Percentiles rank a stretch among this genome's conserved stretches.
phyloP scores from a whole-genome alignment of 345 rosid species.

The Gossypium australe region DNA sequence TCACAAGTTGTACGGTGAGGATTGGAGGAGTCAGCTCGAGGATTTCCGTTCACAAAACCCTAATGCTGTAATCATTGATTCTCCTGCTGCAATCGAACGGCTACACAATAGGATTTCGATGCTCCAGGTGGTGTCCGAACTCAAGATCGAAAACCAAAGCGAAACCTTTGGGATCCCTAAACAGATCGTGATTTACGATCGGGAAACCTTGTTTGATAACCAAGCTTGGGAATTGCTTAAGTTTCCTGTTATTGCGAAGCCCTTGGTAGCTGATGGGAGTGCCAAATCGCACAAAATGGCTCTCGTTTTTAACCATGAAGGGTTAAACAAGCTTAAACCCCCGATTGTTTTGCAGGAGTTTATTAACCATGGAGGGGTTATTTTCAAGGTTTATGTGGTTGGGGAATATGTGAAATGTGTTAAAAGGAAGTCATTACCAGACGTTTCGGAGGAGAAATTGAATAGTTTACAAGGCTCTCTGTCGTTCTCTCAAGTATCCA shows the following conservation, averaged over 20 bases:
- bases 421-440: conserved; percentile 55
- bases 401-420: conserved; percentile 54
- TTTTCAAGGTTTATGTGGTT: conserved; percentile 57
- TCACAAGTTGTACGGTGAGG: conserved; percentile 52
- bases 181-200: conserved; percentile 51
- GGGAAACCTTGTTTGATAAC: conserved; percentile 34
- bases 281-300: conserved; percentile 56
- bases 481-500: conserved; percentile 56
- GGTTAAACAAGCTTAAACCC: conserved; percentile 41
- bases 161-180: conserved; percentile 48
- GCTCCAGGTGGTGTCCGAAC: conserved; percentile 49
- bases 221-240: conserved; percentile 35
- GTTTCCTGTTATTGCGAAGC: conserved; percentile 64
- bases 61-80: conserved; percentile 35
- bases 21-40: conserved; percentile 39
- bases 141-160: conserved; percentile 27
- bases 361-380: conserved; percentile 62
- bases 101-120: conserved; percentile 54
- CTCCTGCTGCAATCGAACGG: conserved; percentile 41
- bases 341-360: conserved; percentile 65
- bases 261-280: conserved; percentile 56
- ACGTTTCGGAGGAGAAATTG: conserved; percentile 46
- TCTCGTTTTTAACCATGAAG: conserved; percentile 46
- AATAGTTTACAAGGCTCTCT: conserved; percentile 36
- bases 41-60: conserved; percentile 34